Conservation (phyloP, 1,284 basidiomycete genomes). For the Moesziomyces antarcticus region DNA sequence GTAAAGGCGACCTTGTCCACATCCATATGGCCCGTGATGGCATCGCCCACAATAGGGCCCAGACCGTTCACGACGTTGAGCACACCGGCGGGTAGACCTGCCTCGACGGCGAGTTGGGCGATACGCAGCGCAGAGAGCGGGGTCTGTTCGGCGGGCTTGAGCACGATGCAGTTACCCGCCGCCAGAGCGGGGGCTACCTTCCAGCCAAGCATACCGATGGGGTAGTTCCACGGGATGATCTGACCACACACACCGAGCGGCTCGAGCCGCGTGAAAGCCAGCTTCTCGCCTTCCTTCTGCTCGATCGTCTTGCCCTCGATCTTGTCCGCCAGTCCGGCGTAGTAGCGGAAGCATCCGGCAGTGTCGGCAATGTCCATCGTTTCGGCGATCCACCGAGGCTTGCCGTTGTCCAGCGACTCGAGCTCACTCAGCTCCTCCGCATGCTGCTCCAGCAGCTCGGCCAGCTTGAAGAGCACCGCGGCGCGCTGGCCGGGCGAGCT, state of each 20-base stretch:
- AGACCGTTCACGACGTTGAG: slow-evolving; percentile 81
- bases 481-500: slow-evolving; percentile 70
- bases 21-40: slow-evolving; percentile 72
- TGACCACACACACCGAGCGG: slow-evolving; percentile 82
- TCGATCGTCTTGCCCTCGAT: slow-evolving; percentile 85
- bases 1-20: slow-evolving; percentile 74
- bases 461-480: slow-evolving; percentile 75
- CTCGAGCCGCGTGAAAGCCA: slow-evolving; percentile 78
- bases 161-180: slow-evolving; percentile 69
- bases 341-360: slow-evolving; percentile 75
- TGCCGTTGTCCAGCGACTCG: slow-evolving; percentile 76
- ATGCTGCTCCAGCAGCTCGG: slow-evolving; percentile 78
- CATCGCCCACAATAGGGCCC: slow-evolving; percentile 82
- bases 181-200: slow-evolving; percentile 73
- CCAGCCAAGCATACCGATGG: slow-evolving; percentile 67
- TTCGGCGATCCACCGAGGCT: slow-evolving; percentile 77
- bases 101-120: slow-evolving; percentile 78
- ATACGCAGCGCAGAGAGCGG: slow-evolving; percentile 77
- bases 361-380: slow-evolving; percentile 77
- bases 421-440: slow-evolving; percentile 73
- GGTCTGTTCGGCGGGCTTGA: slow-evolving; percentile 78
- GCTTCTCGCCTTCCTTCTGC: slow-evolving; percentile 78
- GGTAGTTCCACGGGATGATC: slow-evolving; percentile 75
- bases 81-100: slow-evolving; percentile 81
- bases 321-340: slow-evolving; percentile 78